Base-by-base conservation (phyloP, 305 asterid genomes). In the Striga hermonthica region DNA sequence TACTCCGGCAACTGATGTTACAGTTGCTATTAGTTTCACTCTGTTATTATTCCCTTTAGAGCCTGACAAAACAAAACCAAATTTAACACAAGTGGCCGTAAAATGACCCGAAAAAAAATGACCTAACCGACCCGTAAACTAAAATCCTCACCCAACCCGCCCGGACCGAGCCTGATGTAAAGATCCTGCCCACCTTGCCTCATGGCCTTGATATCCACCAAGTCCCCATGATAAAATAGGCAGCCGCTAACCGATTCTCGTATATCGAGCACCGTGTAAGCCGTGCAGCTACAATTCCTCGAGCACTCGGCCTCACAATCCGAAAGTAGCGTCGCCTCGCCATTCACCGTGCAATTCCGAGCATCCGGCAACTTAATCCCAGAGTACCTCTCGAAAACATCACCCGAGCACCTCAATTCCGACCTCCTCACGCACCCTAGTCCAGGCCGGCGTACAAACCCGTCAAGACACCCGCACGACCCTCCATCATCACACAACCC, bases 211-310 rank as follows among this genome's bases (percentile, higher is more conserved):
- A 76, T 66, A 47, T 76, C 76, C 9, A 66, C 15, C 53, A 77
- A 55, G 4, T 72, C 85, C 4, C 47, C 61, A 40, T 48, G 75
- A 78, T 79, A 74, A 50, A 75, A 49, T 8, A 80, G 52, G 47
- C 85, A 77, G 41, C 85, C 82, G 38, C 15, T 69, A 54, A 71
- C 70, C 49, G 60, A 41, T 6, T 28, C 34, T 1, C 56, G 44
- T 13, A 74, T 59, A 67, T 77, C 74, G 9, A 77, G 28, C 8
- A 35, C 40, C 0, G 80, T 7, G 48, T 79, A 83, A 0, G 84
- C 89, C 50, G 43, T 75, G 40, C 86, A 83, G 8, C 76, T 62
- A 31, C 89, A 77, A 22, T 77, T 57, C 36, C 31, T 71, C 8
- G 65, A 68, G 72, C 89, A 83, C 14, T 9, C 12, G 0, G 0